phyloP scores from a whole-genome alignment of 2,329 filamentous ascomycete species.

The Basipetospora chlamydospora region DNA sequence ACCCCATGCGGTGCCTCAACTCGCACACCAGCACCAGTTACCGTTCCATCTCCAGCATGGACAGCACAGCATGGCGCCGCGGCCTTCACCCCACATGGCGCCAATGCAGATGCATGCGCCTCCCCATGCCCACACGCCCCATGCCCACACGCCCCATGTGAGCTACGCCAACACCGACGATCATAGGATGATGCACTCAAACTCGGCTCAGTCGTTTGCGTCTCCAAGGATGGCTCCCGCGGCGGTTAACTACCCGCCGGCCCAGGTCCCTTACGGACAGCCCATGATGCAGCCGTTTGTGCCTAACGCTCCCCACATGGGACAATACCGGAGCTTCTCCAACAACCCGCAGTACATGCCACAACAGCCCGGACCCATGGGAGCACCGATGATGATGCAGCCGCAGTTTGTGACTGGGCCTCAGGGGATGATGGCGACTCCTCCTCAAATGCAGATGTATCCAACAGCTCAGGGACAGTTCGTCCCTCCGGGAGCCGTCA shows the following conservation, averaged over 20 bases:
- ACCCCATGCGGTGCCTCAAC: slow-evolving; percentile 53
- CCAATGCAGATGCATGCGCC: slow-evolving; percentile 64
- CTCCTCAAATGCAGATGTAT: slow-evolving; percentile 72
- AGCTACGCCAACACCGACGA: slow-evolving; percentile 65
- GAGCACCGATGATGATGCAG: slow-evolving; percentile 71
- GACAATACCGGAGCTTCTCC: slow-evolving; percentile 55
- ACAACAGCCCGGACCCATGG: slow-evolving; percentile 57
- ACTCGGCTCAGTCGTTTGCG: slow-evolving; percentile 69
- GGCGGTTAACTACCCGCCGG: slow-evolving; percentile 53
- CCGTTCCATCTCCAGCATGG: slow-evolving; percentile 70
- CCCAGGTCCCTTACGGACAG: slow-evolving; percentile 57
- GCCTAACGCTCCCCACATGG: slow-evolving; percentile 55
- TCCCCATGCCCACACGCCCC: slow-evolving; percentile 53
- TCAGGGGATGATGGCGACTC: slow-evolving; percentile 48
- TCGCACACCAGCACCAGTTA: slow-evolving; percentile 72
- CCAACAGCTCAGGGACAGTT: slow-evolving; percentile 48
- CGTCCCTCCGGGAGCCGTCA: slow-evolving; percentile 38
- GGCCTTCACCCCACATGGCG: slow-evolving; percentile 53
- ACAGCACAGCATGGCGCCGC: slow-evolving; percentile 49
- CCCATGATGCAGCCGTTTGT: slow-evolving; percentile 58
- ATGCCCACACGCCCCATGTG: slow-evolving; percentile 49
- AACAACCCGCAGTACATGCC: slow-evolving; percentile 57
- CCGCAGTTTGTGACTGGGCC: slow-evolving; percentile 59
- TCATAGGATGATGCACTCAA: slow-evolving; percentile 78
- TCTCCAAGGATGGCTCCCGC: slow-evolving; percentile 66